phyloP scores from a whole-genome alignment of 192 early-diverging fungal species.

The Mortierella alpina region DNA sequence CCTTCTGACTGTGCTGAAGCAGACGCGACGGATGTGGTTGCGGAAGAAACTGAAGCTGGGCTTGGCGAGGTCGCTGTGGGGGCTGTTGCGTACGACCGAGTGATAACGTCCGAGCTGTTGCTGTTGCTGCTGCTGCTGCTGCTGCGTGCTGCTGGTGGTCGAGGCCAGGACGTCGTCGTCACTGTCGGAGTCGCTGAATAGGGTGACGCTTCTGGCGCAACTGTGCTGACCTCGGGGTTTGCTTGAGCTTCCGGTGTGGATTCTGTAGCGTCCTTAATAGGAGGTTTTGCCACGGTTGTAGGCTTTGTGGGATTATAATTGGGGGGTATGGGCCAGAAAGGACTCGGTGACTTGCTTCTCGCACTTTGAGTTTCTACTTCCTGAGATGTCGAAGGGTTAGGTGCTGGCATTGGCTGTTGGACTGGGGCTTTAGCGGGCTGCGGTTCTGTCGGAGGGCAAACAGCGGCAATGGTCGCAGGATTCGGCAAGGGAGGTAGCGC shows the following conservation, averaged over 20 bases:
- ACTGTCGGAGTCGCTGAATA: no score
- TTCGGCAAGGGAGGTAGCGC: no score
- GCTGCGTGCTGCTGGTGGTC: no score
- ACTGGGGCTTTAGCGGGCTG: no score
- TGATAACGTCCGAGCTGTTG: neutral
- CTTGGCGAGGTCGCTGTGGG: neutral
- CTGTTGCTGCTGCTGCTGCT: no score
- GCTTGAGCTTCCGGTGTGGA: neutral
- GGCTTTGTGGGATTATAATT: neutral
- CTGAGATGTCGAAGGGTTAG: neutral
- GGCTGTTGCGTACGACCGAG: neutral
- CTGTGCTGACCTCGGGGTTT: no score
- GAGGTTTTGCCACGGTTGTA: neutral
- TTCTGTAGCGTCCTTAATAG: neutral
- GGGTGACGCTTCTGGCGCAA: no score
- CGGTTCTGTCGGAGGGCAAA: no score
- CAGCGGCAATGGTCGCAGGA: no score
- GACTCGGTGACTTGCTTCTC: neutral
- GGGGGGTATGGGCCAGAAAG: conserved; percentile 11
- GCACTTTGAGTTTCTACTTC: neutral
- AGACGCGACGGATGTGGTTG: neutral
- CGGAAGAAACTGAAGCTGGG: neutral
- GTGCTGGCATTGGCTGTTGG: no score
- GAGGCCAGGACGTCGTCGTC: no score
- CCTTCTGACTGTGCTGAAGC: neutral